Conservation (phyloP, 2,329 filamentous ascomycete species). For the Penicillium brevicompactum region DNA sequence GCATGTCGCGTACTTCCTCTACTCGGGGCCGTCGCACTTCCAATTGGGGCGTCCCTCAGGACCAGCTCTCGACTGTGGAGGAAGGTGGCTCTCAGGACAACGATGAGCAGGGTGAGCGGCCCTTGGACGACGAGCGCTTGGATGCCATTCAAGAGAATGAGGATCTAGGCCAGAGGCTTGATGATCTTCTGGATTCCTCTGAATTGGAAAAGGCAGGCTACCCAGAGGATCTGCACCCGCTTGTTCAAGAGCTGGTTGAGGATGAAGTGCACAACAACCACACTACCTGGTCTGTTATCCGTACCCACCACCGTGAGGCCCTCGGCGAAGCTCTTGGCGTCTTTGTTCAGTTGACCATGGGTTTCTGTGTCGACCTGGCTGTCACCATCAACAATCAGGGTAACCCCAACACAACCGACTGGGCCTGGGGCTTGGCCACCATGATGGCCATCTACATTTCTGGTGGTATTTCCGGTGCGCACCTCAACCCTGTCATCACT, state of each 20-base stretch:
- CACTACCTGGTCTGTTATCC: conserved; percentile 52
- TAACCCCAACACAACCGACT: conserved; percentile 48
- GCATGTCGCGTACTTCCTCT: conserved; percentile 29
- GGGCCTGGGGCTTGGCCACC: conserved; percentile 57
- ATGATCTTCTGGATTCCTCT: conserved; percentile 18
- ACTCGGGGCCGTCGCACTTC: conserved; percentile 24
- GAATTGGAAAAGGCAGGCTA: conserved; percentile 35
- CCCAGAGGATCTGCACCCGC: conserved; percentile 48
- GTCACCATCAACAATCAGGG: conserved; percentile 43
- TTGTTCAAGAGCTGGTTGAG: conserved; percentile 46
- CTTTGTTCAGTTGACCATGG: conserved; percentile 45
- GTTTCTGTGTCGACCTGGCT: conserved; percentile 53
- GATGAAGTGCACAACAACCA: conserved; percentile 54
- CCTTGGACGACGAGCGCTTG: conserved; percentile 22
- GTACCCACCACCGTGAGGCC: conserved; percentile 55
- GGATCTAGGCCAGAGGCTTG: conserved; percentile 12
- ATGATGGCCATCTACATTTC: conserved; percentile 55
- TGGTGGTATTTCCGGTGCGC: conserved; percentile 51
- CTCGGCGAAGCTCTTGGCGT: conserved; percentile 57
- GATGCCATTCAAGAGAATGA: conserved; percentile 21
- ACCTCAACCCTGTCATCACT: conserved; percentile 49
- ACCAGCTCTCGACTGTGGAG: conserved; percentile 26
- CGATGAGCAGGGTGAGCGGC: conserved; percentile 5
- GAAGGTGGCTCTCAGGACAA: conserved; percentile 24
- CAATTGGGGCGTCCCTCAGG: conserved; percentile 11